Evolutionary conservation across 352 stramenopile genomes (phyloP), one percentile per base, ranked within the genome.

Genomic region (Phytophthora syringae): DNA sequence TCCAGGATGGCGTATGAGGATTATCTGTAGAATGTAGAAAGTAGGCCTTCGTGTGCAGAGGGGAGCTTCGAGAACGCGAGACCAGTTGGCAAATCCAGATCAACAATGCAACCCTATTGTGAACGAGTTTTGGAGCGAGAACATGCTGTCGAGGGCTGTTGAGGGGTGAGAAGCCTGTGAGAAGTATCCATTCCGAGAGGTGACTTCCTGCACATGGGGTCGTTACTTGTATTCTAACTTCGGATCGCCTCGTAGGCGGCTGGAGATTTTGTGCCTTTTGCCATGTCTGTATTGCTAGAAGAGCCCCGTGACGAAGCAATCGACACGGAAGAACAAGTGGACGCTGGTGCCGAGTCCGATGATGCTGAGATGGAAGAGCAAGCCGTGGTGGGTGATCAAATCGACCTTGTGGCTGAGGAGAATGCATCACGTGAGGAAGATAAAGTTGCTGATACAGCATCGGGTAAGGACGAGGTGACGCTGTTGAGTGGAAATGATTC

Each of bases 21-120:
- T 60, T 27, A 7, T 64, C 20, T 54, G 49, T 70, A 63, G 54
- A 65, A 30, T 70, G 49, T 73, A 73, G 61, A 70, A 67, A 60
- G 42, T 67, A 71, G 66, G 43, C 44, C 30, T 36, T 22, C 63
- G 28, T 37, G 44, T 55, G 56, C 37, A 51, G 21, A 52, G 21
- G 55, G 52, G 51, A 27, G 52, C 48, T 36, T 27, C 37, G 40
- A 48, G 40, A 5, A 22, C 21, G 24, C 52, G 44, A 74, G 47
- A 65, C 55, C 53, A 67, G 50, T 37, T 55, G 50, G 52, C 37
- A 44, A 34, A 57, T n/a, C n/a, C 51, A 72, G 50, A 42, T 51
- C 67, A 64, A 64, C 61, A 71, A 75, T 75, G 54, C 61, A 71
- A 68, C 45, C 57, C 22, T 66, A 70, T 64, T 75, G 61, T 72